phyloP scores from a whole-genome alignment of 257 asterid genomes.

The Solanum etuberosum region DNA sequence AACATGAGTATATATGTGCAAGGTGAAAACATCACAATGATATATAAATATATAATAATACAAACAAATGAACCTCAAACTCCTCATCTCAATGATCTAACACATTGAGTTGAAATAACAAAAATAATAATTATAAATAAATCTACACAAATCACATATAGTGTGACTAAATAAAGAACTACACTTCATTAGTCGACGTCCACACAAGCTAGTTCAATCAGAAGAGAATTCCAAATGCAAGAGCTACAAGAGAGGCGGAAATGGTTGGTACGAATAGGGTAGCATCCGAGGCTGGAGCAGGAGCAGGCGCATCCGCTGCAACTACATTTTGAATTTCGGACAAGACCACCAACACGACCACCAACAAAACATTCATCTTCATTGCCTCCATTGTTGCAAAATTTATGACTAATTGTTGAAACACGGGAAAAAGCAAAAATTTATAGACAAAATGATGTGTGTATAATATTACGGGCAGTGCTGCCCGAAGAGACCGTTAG shows the following conservation, averaged over 20 bases:
- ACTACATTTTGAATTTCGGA: constrained; percentile 22
- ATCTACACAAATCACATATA: background rate
- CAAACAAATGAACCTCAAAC: background rate
- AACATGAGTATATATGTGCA: background rate
- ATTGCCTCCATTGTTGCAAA: constrained; percentile 29
- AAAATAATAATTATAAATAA: background rate
- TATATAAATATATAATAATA: background rate
- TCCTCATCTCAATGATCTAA: background rate
- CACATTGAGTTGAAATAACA: background rate
- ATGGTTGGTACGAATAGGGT: constrained; percentile 21
- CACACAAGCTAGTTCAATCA: background rate
- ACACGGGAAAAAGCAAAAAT: background rate
- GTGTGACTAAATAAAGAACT: background rate
- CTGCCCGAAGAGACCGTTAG: constrained; percentile 28
- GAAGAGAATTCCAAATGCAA: constrained; percentile 31
- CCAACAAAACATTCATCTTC: constrained; percentile 30
- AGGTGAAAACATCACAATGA: background rate
- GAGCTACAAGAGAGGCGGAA: constrained; percentile 24
- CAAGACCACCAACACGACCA: constrained; percentile 17
- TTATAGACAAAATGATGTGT: background rate
- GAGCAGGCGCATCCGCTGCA: constrained; percentile 7
- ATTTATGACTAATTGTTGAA: background rate
- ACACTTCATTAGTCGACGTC: background rate
- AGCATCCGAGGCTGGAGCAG: constrained; percentile 34
- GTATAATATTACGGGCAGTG: constrained; percentile 8